These are phyloP conservation scores for Psilocybe subaeruginosa DNA, from an alignment of 768 basidiomycete genomes.

Conservation along the genomic window DNA sequence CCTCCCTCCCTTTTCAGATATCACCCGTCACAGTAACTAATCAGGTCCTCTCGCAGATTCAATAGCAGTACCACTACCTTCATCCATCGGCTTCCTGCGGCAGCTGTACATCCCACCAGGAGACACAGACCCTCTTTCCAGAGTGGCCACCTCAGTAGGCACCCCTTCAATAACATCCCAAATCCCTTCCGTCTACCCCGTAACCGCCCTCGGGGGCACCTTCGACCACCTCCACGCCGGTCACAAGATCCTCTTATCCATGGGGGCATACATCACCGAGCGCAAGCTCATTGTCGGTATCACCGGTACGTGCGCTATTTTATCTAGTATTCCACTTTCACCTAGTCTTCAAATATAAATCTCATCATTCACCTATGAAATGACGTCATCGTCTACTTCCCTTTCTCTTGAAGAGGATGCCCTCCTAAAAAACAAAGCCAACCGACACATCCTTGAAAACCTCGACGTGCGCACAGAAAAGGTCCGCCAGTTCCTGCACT, in stretches of 20 bases:
- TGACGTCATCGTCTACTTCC: background rate
- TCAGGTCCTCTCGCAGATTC: constrained; percentile 31
- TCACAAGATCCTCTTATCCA: constrained; percentile 94
- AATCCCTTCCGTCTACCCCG: constrained; percentile 48
- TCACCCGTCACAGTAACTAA: background rate
- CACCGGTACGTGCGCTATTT: constrained; percentile 52
- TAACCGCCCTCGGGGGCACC: constrained; percentile 91
- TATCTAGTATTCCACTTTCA: too few species aligned
- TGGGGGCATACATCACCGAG: constrained; percentile 82
- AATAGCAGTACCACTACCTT: constrained; percentile 44
- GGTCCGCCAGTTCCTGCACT: constrained; percentile 69
- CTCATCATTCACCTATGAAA: constrained; percentile 13
- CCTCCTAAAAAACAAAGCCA: constrained; percentile 71
- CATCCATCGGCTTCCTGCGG: constrained; percentile 40
- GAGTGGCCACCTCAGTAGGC: constrained; percentile 17
- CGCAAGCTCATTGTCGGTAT: constrained; percentile 89
- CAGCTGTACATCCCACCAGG: constrained; percentile 38
- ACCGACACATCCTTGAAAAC: constrained; percentile 68
- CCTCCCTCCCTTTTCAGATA: background rate
- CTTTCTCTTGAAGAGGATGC: constrained; percentile 53
- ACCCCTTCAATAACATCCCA: constrained; percentile 11
- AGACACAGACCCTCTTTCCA: constrained; percentile 22
- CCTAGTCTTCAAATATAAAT: background rate
- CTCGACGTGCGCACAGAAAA: constrained; percentile 55
- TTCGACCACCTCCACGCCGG: constrained; percentile 98